Percentiles rank a stretch among this genome's conserved stretches.
phyloP scores from a whole-genome alignment of 495 filamentous ascomycete species.

The Cercophora sp. region DNA sequence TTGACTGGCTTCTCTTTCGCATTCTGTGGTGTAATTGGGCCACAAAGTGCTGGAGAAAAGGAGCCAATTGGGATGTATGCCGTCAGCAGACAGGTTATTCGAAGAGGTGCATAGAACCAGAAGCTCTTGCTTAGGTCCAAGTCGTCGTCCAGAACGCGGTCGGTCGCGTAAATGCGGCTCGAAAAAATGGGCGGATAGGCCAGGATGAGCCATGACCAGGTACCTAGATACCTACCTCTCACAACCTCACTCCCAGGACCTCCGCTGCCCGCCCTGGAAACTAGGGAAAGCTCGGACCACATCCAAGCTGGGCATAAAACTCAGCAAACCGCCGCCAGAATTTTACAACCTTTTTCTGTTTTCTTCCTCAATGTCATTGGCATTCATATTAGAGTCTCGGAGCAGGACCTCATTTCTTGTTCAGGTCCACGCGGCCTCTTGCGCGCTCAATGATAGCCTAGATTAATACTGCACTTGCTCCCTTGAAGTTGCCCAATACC shows the following conservation, averaged over 20 bases:
- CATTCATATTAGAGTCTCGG: constrained; percentile 99
- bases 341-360: constrained; percentile 39
- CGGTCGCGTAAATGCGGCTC: constrained; percentile 21
- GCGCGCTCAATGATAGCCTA: constrained; percentile 99
- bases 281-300: no score
- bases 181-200: constrained; percentile 22
- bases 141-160: constrained; percentile 10
- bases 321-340: background rate
- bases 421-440: constrained; percentile 77
- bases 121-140: no score
- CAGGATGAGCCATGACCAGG: no score
- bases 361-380: constrained; percentile 77
- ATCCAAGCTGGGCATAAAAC: constrained; percentile 16
- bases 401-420: constrained; percentile 91
- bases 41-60: background rate
- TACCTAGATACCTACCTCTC: no score
- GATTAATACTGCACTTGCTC: constrained; percentile 65
- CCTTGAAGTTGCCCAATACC: constrained; percentile 58
- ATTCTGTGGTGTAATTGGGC: background rate
- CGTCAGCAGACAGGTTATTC: no score
- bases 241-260: no score
- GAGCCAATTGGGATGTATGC: background rate
- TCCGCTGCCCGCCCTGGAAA: no score
- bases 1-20: background rate
- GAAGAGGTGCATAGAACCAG: no score